Conservation (phyloP, 2,329 filamentous ascomycete genomes). For the Diplocarpon mali region DNA sequence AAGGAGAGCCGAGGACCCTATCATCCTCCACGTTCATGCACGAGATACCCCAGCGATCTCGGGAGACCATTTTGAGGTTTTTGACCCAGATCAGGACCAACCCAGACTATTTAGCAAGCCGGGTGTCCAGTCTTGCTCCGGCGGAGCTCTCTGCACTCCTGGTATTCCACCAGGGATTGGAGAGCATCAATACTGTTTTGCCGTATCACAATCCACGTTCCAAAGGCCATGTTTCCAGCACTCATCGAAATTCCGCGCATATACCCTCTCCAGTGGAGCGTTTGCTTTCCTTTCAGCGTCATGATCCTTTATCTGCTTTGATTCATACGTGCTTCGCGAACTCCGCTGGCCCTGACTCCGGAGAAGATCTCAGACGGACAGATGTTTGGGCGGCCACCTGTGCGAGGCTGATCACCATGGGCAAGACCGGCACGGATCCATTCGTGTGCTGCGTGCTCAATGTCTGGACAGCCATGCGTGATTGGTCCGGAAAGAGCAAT, state of each 20-base stretch:
- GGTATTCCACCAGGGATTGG: slow-evolving; percentile 66
- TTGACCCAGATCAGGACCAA: slow-evolving; percentile 75
- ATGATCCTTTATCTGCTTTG: slow-evolving; percentile 74
- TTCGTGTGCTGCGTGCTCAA: slow-evolving; percentile 78
- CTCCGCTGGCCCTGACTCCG: slow-evolving; percentile 68
- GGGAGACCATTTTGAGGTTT: slow-evolving; percentile 68
- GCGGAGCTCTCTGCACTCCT: slow-evolving; percentile 69
- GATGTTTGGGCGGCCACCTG: slow-evolving; percentile 84
- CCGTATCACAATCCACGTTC: slow-evolving; percentile 48
- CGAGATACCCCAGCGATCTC: slow-evolving; percentile 63
- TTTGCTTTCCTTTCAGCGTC: slow-evolving; percentile 77
- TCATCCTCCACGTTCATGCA: slow-evolving; percentile 46
- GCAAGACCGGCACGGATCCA: slow-evolving; percentile 65
- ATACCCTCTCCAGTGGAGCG: slow-evolving; percentile 62
- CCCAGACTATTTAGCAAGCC: slow-evolving; percentile 74
- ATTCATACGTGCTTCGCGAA: slow-evolving; percentile 86
- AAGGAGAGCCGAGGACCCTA: slow-evolving; percentile 33
- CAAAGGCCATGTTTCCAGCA: slow-evolving; percentile 34
- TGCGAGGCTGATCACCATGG: slow-evolving; percentile 69
- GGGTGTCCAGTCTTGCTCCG: slow-evolving; percentile 64
- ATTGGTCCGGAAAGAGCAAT: slow-evolving; percentile 82
- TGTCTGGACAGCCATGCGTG: slow-evolving; percentile 74
- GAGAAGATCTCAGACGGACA: slow-evolving; percentile 67
- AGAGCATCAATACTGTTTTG: slow-evolving; percentile 74
- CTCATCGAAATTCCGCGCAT: slow-evolving; percentile 35